These are phyloP conservation scores for Mortierella sp. DNA, from an alignment of 371 early-diverging fungal species.

Conservation along the genomic window DNA sequence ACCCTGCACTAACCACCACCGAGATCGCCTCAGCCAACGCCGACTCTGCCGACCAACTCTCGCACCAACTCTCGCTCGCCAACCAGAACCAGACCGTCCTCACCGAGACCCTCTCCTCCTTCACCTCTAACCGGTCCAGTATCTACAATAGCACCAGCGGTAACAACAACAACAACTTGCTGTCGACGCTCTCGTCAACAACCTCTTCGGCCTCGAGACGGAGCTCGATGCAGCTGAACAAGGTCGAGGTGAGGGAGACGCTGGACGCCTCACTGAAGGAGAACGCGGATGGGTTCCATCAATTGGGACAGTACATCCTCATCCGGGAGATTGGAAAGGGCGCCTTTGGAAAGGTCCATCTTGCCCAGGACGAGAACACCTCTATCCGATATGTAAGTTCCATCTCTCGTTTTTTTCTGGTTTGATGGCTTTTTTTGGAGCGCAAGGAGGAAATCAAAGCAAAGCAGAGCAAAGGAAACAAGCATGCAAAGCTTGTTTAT, in stretches of 20 bases:
- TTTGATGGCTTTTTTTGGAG: not conserved
- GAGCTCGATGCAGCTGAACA: conserved; percentile 40
- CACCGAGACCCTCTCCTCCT: conserved; percentile 47
- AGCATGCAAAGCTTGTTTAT: too few relatives aligned
- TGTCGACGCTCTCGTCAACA: conserved; percentile 26
- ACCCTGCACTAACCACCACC: conserved; percentile 16
- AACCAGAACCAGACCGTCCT: conserved; percentile 2
- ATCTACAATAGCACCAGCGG: conserved; percentile 8
- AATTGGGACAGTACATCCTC: conserved; percentile 87
- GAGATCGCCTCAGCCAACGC: not conserved
- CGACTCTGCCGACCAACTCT: conserved; percentile 5
- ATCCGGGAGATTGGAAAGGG: conserved; percentile 87
- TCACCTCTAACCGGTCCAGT: conserved; percentile 30
- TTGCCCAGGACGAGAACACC: conserved; percentile 75
- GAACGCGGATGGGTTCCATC: conserved; percentile 73
- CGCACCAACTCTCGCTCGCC: conserved; percentile 7
- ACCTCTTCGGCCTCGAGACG: conserved; percentile 31
- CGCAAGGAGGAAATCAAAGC: not conserved
- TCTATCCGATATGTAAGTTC: conserved; percentile 71
- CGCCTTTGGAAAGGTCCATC: conserved; percentile 90
- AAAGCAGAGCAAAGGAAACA: too few relatives aligned
- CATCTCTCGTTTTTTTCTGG: not conserved
- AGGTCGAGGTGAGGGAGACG: conserved; percentile 77
- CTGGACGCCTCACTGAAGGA: conserved; percentile 80
- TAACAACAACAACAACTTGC: conserved; percentile 16